phyloP scores from a whole-genome alignment of 129 eudicot genomes.

The Ambrosia artemisiifolia region DNA sequence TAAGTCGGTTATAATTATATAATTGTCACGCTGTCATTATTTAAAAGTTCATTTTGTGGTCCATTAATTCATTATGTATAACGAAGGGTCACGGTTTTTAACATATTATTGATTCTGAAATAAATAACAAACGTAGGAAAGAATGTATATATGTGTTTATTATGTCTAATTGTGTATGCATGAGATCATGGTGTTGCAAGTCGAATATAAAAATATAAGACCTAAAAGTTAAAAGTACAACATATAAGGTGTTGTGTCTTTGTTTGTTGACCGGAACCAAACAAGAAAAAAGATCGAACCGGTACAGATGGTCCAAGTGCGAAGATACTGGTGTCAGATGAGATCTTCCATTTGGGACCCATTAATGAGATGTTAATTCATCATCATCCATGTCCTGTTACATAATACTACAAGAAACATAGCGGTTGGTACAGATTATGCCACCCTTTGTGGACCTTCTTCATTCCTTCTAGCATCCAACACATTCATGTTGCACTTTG shows the following conservation, averaged over 20 bases:
- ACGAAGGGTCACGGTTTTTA: no score
- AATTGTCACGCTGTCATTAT: no score
- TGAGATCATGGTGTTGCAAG: not conserved
- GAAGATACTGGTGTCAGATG: constrained; percentile 61
- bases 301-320: constrained; percentile 46
- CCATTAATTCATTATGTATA: no score
- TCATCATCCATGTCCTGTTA: constrained; percentile 38
- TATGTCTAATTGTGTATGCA: not conserved
- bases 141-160: not conserved
- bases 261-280: constrained; percentile 32
- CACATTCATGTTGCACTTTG: not conserved
- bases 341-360: constrained; percentile 53
- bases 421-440: constrained; percentile 36
- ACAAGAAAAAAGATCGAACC: constrained; percentile 31
- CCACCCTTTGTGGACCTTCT: constrained; percentile 27
- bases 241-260: constrained; percentile 26
- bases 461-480: constrained; percentile 9
- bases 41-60: no score
- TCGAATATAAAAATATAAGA: not conserved
- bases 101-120: no score
- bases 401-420: constrained; percentile 24
- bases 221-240: constrained; percentile 13
- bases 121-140: no score
- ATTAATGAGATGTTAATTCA: constrained; percentile 30
- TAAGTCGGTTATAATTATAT: no score